Conservation (phyloP, 75 land plant species). For the Cryptomeria japonica region DNA sequence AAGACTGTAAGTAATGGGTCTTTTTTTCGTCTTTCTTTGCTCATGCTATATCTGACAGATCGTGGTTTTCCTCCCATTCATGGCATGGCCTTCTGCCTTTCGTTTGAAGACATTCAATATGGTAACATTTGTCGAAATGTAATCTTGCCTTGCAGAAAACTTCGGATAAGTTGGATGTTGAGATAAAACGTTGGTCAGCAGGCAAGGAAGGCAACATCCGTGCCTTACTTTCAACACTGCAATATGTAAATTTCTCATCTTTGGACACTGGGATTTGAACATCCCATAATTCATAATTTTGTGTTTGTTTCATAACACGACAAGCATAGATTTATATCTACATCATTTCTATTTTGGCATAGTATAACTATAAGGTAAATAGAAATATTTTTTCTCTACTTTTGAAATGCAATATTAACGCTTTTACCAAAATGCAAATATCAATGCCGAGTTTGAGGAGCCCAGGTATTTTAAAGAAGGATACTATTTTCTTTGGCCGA, state of each 20-base stretch:
- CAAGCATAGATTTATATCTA: neutral
- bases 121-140: neutral
- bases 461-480: neutral
- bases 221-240: slow-evolving; percentile 81
- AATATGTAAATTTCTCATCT: slow-evolving; percentile 52
- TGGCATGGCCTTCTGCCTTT: neutral
- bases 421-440: neutral
- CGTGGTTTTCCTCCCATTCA: neutral
- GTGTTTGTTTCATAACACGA: neutral
- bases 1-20: neutral
- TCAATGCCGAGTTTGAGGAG: neutral
- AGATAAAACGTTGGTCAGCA: slow-evolving; percentile 72
- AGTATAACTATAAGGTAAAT: neutral
- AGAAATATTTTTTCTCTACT: neutral
- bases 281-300: neutral
- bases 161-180: slow-evolving; percentile 52
- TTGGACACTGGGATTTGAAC: neutral
- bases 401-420: neutral
- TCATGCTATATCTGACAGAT: neutral
- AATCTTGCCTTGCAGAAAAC: slow-evolving; percentile 15
- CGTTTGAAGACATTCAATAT: neutral
- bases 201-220: slow-evolving; percentile 92
- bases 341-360: neutral
- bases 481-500: too few species aligned
- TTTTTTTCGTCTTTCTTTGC: neutral